Evolutionary conservation across 2,329 filamentous ascomycete species (phyloP), one percentile per base, ranked within the genome.

Genomic region (Lasiodiplodia citricola): DNA sequence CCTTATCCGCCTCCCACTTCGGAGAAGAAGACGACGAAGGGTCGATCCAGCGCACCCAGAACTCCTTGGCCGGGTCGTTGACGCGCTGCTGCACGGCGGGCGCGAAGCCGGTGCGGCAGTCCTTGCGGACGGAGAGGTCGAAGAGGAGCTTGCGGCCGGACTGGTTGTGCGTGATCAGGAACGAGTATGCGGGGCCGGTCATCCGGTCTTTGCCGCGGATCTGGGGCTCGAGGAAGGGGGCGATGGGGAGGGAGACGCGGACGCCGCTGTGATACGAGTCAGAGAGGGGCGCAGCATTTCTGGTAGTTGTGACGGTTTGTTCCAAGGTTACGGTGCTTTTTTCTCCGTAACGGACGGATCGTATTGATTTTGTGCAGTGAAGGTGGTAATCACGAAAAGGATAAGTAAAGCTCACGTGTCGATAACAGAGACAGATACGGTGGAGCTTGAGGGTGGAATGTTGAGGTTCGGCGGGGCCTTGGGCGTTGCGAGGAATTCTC

Each of bases 401-500:
- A 47, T n/a, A 10, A n/a, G 44, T 11, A 4, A n/a, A 21, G 41
- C 28, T 55, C 11, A 62, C 57, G 62, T 65, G 47, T 65, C 62
- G 23, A 65, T 65, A 4, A 65, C 47, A n/a, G 50, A 50, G 31
- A 55, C 31, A 23, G 41, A 55, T 28, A 37, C 56, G 31, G 50
- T 68, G n/a, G 44, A 41, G 10, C 18, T 13, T 11, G 58, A 57
- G 14, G 35, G 16, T 4, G 50, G 41, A 35, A 54, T 63, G 47
- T 25, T 28, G 56, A 60, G 52, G 25, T 38, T 62, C 16, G 51
- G 54, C n/a, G 54, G 23, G 11, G 28, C 28, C 3, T 37, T 18
- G 10, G 54, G 65, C 13, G 54, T 14, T 11, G 51, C 52, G 51
- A 66, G 52, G 37, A 41, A 52, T n/a, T 44, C 21, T 65, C 18